Evolutionary conservation across 2,329 filamentous ascomycete species (phyloP), one percentile per base, ranked within the genome.

Genomic region (Aureobasidium sp.): DNA sequence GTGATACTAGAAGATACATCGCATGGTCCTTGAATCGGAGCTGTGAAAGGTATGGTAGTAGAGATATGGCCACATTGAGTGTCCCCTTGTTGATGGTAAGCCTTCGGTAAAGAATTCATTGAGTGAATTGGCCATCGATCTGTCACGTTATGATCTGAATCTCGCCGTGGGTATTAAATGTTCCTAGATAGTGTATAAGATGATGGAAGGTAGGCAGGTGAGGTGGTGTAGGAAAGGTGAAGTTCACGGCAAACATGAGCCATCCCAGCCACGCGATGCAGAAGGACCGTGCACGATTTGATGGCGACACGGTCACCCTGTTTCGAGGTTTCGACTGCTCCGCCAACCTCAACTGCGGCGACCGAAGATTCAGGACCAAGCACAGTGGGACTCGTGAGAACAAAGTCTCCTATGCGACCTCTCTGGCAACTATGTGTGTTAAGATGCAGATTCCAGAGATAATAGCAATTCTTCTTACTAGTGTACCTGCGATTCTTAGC

Each of bases 361-460:
- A 77, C 77, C 0, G 76, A 68, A 38, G 71, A 73, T 66, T 80
- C 77, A 60, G 80, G 79, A 43, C 79, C 79, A 6, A 79, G 71
- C 4, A 78, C 70, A 4, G 79, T 75, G 11, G 79, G 82, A 10
- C 81, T 81, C 61, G 84, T 78, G 8, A 87, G 78, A 0, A 82
- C 77, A 2, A 86, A 75, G 1, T 78, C 76, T 2, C 85, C 84
- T 67, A 87, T 87, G 13, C 78, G 73, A 17, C 84, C 84, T 0
- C 77, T 74, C 66, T 84, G 84, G 84, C 84, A 87, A 78, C 45
- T 49, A n/a, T 4, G 2, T 13, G 27, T 49, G 11, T 49, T 8
- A 33, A 21, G 21, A 31, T 4, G 25, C 5, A 17, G 9, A 9
- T 46, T 46, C 25, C 3, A n/a, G 15, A 31, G n/a, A n/a, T 4